Conservation (phyloP, 2,329 filamentous ascomycete genomes). For the Fusarium virguliforme region DNA sequence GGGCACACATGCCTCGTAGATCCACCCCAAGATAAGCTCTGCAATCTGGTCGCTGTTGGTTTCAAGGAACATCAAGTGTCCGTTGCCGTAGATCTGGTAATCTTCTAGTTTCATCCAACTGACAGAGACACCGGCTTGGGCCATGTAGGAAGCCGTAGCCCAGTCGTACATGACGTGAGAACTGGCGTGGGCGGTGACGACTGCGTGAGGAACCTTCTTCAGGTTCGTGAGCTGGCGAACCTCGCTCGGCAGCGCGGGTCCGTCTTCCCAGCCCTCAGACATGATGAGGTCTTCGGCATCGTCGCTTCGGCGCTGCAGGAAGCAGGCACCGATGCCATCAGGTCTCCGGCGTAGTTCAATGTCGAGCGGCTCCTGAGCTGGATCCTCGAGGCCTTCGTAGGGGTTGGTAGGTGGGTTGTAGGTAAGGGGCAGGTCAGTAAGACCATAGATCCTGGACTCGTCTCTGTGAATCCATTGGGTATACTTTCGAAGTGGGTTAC, state of each 20-base stretch:
- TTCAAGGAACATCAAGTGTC: conserved; percentile 70
- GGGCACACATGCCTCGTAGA: conserved; percentile 36
- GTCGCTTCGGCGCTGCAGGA: conserved; percentile 41
- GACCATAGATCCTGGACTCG: conserved; percentile 57
- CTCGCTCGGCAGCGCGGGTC: background rate
- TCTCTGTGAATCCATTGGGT: conserved; percentile 48
- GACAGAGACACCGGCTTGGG: conserved; percentile 65
- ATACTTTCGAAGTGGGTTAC: conserved; percentile 21
- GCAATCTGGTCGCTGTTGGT: conserved; percentile 65
- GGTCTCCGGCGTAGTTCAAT: conserved; percentile 22
- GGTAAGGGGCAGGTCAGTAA: conserved; percentile 61
- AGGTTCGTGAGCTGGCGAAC: conserved; percentile 65
- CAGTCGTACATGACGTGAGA: conserved; percentile 71
- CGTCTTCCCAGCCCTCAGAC: background rate
- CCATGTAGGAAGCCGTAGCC: conserved; percentile 67
- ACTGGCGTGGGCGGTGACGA: conserved; percentile 69
- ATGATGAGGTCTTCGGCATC: conserved; percentile 16
- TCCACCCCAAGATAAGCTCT: conserved; percentile 58
- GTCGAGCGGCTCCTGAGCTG: conserved; percentile 35
- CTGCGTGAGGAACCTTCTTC: conserved; percentile 62
- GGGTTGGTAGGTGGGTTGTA: conserved; percentile 58
- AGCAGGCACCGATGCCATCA: conserved; percentile 41
- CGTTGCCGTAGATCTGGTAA: conserved; percentile 66
- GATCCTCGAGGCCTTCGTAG: conserved; percentile 27
- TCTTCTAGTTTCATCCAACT: conserved; percentile 63